Base-by-base conservation (phyloP, 371 early-diverging fungal species). In the Syncephalastrum monosporum region DNA sequence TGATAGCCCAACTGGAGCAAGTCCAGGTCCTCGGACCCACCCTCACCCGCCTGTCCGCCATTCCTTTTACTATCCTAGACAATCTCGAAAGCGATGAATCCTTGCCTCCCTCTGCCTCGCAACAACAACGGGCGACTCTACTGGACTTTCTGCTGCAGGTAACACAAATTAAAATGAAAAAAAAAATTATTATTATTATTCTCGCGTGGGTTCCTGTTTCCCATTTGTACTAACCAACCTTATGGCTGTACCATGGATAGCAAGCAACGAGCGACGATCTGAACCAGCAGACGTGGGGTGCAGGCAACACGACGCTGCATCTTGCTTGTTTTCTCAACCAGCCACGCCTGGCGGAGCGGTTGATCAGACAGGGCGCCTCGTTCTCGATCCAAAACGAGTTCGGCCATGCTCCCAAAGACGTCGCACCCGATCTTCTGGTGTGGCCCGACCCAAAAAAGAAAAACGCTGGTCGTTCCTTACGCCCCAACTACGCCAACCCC, bases 71-170 rank as follows among this genome's bases (percentile, higher is more conserved):
- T 48, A 14, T 61, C 12, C 43, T 61, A 33, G 61, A 61, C 46
- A 50, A 61, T 49, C 25, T 61, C 14, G 61, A 61, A 25, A 38
- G 33, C 46, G 47, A 55, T 29, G 61, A 56, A 23, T 47, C 27
- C 15, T 21, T 16, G 10, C 13, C 53, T n/a, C 29, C 29, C 12
- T 56, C 57, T 8, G 43, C 52, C 29, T 48, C 60, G 6, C 60
- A 60, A 38, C 50, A 60, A 14, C 49, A 54, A 43, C 49, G 74
- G 13, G 17, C 63, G 12, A 54, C 60, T 16, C 63, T 74, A 55
- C 62, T 67, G 24, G n/a, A 53, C 19, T 69, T 55, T 65, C 56
- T 67, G 27, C 65, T 73, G 27, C 47, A 68, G 59, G 65, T 69
- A 59, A 53, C 33, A 54, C 43, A 60, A 49, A 61, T 43, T 33